phyloP scores from a whole-genome alignment of 1,284 basidiomycete genomes.

The Ganoderma boninense region DNA sequence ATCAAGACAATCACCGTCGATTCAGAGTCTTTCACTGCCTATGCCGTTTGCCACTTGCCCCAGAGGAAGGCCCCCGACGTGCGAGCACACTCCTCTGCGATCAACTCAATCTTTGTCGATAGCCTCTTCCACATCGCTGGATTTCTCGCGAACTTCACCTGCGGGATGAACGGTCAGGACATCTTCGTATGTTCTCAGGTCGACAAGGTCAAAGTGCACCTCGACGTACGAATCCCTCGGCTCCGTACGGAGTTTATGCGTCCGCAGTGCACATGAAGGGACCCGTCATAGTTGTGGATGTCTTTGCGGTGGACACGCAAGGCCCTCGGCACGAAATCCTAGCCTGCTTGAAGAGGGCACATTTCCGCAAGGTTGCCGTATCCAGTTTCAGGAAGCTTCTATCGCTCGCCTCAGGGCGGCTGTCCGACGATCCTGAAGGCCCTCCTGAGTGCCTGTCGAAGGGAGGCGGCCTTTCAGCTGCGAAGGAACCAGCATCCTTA shows the following conservation, averaged over 20 bases:
- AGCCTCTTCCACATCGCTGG: conserved; percentile 73
- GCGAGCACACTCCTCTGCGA: not conserved
- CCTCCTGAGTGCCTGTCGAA: not conserved
- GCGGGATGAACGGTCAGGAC: conserved; percentile 48
- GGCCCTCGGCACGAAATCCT: conserved; percentile 50
- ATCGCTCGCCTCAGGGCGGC: conserved; percentile 10
- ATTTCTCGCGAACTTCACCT: conserved; percentile 69
- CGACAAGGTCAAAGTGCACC: conserved; percentile 54
- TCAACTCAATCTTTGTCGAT: conserved; percentile 63
- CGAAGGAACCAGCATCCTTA: not conserved
- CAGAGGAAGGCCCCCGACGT: conserved; percentile 17
- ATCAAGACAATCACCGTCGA: conserved; percentile 62
- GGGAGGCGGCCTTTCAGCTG: not conserved
- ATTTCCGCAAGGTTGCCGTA: conserved; percentile 45
- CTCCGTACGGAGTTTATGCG: conserved; percentile 61
- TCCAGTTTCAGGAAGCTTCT: not conserved
- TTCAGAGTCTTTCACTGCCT: conserved; percentile 58
- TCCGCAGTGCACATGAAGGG: conserved; percentile 52
- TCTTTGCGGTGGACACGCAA: conserved; percentile 53
- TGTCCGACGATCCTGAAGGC: conserved; percentile 48
- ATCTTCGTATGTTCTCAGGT: conserved; percentile 71
- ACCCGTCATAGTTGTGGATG: conserved; percentile 53
- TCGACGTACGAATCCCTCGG: conserved; percentile 50
- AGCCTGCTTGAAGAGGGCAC: conserved; percentile 61
- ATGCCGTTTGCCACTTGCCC: conserved; percentile 57